Base-by-base conservation (phyloP, 2,329 filamentous ascomycete genomes). In the Phoma herbarum region DNA sequence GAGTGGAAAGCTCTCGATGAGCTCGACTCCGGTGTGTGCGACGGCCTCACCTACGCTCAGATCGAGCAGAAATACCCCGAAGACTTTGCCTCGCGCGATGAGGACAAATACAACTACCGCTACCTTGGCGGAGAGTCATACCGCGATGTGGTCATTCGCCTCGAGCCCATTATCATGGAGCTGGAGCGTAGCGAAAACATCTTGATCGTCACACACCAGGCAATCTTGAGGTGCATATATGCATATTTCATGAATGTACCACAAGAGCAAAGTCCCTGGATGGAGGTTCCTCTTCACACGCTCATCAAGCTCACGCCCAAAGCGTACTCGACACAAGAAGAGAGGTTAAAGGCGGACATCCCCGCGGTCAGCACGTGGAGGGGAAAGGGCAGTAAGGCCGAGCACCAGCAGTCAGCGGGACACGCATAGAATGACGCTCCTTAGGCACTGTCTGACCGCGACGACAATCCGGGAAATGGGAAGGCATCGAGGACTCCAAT, bases 111-210 rank as follows among this genome's bases (percentile, higher is more conserved):
- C 86, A 98, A 99, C 82, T 99, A 99, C 81, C 92, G 95, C 57
- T 99, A 99, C 79, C 90, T 95, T 5, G 95, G 95, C 63, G 95
- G 95, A 52, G 95, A 99, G 80, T 96, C 91, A 61, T 91, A 99
- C 78, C 91, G 94, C 55, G 95, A 99, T 73, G 94, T 99, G 1
- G 95, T 99, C 39, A 98, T 97, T 71, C 92, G 95, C 0, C 88
- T 99, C 0, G 95, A 99, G 75, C 95, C 95, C 62, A 99, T 99
- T 79, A 99, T 99, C 80, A 99, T 99, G 95, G 95, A 99, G 77
- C 84, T 99, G 51, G 95, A 99, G 79, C 88, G 95, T 62, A 92
- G 90, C 68, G 95, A 98, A 78, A 96, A 99, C 74, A 96, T 99
- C 66, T 87, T 99, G 60, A 98, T 99, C 68, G 93, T 99, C 61